Evolutionary conservation across 768 basidiomycete species (phyloP).

Genomic region (Filobasidium floriforme): DNA sequence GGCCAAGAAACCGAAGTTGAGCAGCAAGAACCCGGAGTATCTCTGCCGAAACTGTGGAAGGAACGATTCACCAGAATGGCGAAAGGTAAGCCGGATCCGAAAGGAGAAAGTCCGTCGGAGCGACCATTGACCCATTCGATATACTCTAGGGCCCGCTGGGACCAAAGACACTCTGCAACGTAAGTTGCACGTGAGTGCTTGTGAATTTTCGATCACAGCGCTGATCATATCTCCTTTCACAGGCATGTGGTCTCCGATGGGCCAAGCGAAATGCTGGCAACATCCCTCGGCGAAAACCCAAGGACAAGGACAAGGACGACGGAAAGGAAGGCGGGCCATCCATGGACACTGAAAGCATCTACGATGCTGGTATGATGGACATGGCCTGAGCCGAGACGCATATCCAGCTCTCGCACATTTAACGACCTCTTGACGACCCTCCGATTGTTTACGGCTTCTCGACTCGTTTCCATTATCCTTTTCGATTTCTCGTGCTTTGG

Average conservation of each 20-base stretch:
- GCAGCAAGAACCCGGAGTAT: slow-evolving; percentile 22
- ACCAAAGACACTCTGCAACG: slow-evolving; percentile 96
- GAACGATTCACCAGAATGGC: slow-evolving; percentile 96
- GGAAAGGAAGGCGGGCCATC: slow-evolving; percentile 10
- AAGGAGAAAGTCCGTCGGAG: too few relatives aligned
- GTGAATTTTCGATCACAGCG: too few relatives aligned
- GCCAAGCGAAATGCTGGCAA: slow-evolving; percentile 57
- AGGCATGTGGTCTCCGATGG: slow-evolving; percentile 81
- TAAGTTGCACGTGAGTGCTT: slow-evolving; percentile 24
- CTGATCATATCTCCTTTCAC: neutral
- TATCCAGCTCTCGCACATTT: too few relatives aligned
- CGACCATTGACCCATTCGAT: too few relatives aligned
- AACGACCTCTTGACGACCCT: too few relatives aligned
- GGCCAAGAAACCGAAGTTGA: slow-evolving; percentile 26
- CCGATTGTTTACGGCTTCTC: too few relatives aligned
- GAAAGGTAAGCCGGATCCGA: slow-evolving; percentile 54
- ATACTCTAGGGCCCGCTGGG: slow-evolving; percentile 66
- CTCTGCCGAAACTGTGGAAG: slow-evolving; percentile 79
- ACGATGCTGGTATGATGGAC: neutral
- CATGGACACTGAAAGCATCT: neutral
- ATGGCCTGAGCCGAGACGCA: neutral
- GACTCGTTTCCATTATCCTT: too few relatives aligned
- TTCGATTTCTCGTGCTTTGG: too few relatives aligned
- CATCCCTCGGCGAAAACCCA: slow-evolving; percentile 7
- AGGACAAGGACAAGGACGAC: slow-evolving; percentile 20